Percentiles rank a stretch among this genome's conserved stretches.
phyloP scores from a whole-genome alignment of 768 basidiomycete species.

The Scleroderma bovista region DNA sequence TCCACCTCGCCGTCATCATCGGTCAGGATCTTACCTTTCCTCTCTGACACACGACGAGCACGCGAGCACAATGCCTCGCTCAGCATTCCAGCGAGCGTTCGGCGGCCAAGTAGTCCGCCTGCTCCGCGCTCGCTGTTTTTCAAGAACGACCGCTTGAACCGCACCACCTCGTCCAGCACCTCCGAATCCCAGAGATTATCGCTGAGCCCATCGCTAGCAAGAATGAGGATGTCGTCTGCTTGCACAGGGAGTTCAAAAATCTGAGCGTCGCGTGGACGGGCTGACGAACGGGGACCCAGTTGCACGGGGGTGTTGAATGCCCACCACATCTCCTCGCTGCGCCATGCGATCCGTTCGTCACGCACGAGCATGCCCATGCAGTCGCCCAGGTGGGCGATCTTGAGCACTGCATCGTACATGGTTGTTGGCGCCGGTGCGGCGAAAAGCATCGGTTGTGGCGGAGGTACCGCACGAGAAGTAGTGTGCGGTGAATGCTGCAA shows the following conservation, averaged over 20 bases:
- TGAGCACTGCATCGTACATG: conserved; percentile 55
- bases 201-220: conserved; percentile 75
- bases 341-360: conserved; percentile 72
- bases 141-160: conserved; percentile 43
- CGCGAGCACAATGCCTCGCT: conserved; percentile 79
- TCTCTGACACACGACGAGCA: conserved; percentile 64
- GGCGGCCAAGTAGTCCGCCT: conserved; percentile 36
- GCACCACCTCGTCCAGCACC: conserved; percentile 71
- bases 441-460: conserved; percentile 15
- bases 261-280: conserved; percentile 62
- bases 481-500: conserved; percentile 39
- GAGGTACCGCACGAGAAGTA: conserved; percentile 10
- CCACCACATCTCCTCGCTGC: conserved; percentile 94
- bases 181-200: conserved; percentile 91
- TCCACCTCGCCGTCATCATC: conserved; percentile 27
- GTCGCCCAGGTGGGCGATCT: conserved; percentile 83
- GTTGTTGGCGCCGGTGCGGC: conserved; percentile 20
- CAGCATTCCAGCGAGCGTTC: conserved; percentile 62
- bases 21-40: conserved; percentile 21
- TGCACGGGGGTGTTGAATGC: conserved; percentile 64
- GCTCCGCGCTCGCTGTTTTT: conserved; percentile 12
- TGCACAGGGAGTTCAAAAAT: conserved; percentile 64
- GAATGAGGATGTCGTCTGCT: conserved; percentile 71
- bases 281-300: conserved; percentile 56
- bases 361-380: conserved; percentile 86